Evolutionary conservation across 768 basidiomycete genomes (phyloP), one percentile per base, ranked within the genome.

Genomic region (Hortiboletus flavorubellus): DNA sequence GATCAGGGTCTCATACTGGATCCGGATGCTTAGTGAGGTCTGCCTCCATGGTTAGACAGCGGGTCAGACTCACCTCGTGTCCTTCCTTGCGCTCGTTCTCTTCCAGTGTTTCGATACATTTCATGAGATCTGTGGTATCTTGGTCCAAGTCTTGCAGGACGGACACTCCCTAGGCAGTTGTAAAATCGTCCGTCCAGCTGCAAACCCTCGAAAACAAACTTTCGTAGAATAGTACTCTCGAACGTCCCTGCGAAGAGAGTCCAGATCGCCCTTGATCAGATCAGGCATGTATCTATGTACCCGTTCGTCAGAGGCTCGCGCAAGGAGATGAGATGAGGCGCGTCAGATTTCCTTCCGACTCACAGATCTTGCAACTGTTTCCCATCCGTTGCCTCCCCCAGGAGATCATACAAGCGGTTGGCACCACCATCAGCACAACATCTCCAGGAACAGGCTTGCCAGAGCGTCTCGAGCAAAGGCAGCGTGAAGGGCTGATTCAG

Each of bases 61-160:
- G 8, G 26, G 37, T 46, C 10, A 5, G 10, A 12, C 72, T 46
- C 47, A 82, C 84, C 60, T 73, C 58, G 50, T 60, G 64, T 8
- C 68, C 69, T 44, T 78, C 75, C 2, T 60, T 58, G 16, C 62
- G 55, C 63, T 94, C 91, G 54, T 76, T 78, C 50, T 81, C 80
- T 46, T 81, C 69, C 4, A 98, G 65, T 6, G 84, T 78, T 7
- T 61, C 44, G 2, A 98, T 72, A 64, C 94, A 98, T 72, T 99
- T 99, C 88, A 91, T 93, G 54, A 99, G 79, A 68, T 99, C 97
- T 0, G 96, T 98, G n/a, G 92, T 81, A 65, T 92, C 71, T 67
- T 93, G 86, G 66, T 89, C 83, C 0, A 73, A 59, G 63, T 97
- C 95, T 49, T 83, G 72, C 0, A 84, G 65, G 37, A 96, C 73